Conservation (phyloP, 1,139 yeast genomes). For the Pichia sp. region DNA sequence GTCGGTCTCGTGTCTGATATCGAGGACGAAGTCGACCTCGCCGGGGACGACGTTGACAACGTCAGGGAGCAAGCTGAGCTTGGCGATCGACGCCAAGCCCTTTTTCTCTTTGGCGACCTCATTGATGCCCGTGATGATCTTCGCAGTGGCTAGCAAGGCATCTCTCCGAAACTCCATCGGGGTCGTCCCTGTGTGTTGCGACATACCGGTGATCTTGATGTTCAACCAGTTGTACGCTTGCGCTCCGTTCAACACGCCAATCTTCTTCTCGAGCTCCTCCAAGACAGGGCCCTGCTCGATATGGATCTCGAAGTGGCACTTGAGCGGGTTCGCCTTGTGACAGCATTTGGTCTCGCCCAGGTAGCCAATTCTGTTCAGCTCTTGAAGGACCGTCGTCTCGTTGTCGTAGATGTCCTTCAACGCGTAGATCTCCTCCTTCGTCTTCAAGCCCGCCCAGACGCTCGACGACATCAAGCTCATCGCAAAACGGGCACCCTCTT, state of each 20-base stretch:
- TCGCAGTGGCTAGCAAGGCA: slow-evolving; percentile 55
- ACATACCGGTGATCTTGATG: slow-evolving; percentile 52
- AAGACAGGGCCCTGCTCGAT: slow-evolving; percentile 74
- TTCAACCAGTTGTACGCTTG: slow-evolving; percentile 65
- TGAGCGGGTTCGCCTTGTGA: slow-evolving; percentile 49
- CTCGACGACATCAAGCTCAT: slow-evolving; percentile 60
- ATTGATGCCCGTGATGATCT: slow-evolving; percentile 51
- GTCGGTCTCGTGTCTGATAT: slow-evolving; percentile 54
- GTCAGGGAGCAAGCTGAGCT: slow-evolving; percentile 51
- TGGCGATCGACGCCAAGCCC: slow-evolving; percentile 61
- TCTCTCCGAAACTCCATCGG: slow-evolving; percentile 62
- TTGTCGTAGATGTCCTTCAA: slow-evolving; percentile 51
- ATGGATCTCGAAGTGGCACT: slow-evolving; percentile 69
- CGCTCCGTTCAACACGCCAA: slow-evolving; percentile 64
- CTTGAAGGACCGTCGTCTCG: slow-evolving; percentile 51
- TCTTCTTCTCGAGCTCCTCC: slow-evolving; percentile 49
- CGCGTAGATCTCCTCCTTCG: slow-evolving; percentile 46
- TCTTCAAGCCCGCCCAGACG: slow-evolving; percentile 57
- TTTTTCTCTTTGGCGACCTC: slow-evolving; percentile 49
- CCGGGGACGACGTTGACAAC: slow-evolving; percentile 67
- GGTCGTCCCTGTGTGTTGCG: slow-evolving; percentile 73
- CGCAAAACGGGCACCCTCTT: slow-evolving; percentile 76
- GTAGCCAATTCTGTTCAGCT: slow-evolving; percentile 59
- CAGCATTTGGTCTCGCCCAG: slow-evolving; percentile 48
- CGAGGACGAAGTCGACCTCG: slow-evolving; percentile 52